Percentiles rank a stretch among this genome's conserved stretches.
These are phyloP conservation scores for Blastosporella zonata DNA, from an alignment of 1,284 basidiomycete genomes.

Conservation along the genomic window DNA sequence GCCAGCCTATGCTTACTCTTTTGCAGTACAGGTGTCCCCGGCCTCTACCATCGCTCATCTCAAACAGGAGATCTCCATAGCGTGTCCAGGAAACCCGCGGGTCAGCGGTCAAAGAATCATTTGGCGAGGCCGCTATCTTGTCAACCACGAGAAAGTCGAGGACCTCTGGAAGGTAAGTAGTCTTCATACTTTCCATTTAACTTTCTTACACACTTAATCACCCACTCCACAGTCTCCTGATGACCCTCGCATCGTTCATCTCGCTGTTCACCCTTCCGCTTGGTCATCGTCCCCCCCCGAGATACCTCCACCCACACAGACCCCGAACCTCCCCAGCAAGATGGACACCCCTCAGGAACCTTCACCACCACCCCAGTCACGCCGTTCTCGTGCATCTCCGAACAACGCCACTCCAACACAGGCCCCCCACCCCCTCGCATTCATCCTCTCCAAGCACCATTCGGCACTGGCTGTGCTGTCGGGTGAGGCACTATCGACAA, in stretches of 20 bases:
- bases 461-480: constrained; percentile 44
- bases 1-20: constrained; percentile 68
- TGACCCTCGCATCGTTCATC: constrained; percentile 62
- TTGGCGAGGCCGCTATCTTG: constrained; percentile 66
- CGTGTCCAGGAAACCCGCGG: constrained; percentile 63
- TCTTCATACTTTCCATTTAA: constrained; percentile 9
- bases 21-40: constrained; percentile 50
- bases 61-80: constrained; percentile 60
- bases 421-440: constrained; percentile 31
- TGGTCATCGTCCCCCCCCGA: constrained; percentile 56
- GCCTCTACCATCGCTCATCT: constrained; percentile 56
- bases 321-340: not conserved
- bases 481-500: constrained; percentile 21
- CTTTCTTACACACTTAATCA: constrained; percentile 19
- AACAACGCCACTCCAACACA: constrained; percentile 13
- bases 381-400: constrained; percentile 13
- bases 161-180: constrained; percentile 66
- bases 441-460: constrained; percentile 44
- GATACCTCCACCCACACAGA: constrained; percentile 18
- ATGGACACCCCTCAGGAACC: constrained; percentile 4
- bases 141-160: constrained; percentile 61
- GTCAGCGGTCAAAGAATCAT: constrained; percentile 71
- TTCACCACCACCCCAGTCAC: constrained; percentile 12
- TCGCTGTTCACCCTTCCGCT: constrained; percentile 72
- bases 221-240: constrained; percentile 42